These are phyloP conservation scores for Obelidium mucronatum DNA, from an alignment of 192 early-diverging fungal species.

Conservation along the genomic window DNA sequence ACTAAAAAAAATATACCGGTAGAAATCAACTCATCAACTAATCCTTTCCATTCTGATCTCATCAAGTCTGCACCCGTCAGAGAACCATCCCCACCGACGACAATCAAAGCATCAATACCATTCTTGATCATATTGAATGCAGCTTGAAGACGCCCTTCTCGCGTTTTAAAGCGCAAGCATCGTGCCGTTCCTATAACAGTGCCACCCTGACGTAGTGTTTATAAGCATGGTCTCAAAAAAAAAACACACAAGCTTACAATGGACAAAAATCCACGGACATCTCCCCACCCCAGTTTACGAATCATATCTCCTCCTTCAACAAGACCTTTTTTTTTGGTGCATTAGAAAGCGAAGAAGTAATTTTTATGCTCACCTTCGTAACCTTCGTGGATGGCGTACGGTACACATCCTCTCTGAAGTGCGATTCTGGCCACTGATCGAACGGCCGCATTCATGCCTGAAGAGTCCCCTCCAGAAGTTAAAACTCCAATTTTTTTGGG, in stretches of 20 bases:
- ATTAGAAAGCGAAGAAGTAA: background rate
- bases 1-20: constrained; percentile 30
- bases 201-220: constrained; percentile 70
- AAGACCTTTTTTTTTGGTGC: constrained; percentile 64
- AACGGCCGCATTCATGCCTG: constrained; percentile 97
- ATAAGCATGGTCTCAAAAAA: background rate
- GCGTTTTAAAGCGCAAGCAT: constrained; percentile 82
- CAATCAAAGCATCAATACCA: constrained; percentile 94
- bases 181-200: constrained; percentile 95
- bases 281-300: constrained; percentile 83
- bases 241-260: constrained; percentile 51
- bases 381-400: constrained; percentile 93
- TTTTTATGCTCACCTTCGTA: constrained; percentile 65
- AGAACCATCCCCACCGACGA: constrained; percentile 96
- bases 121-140: constrained; percentile 86
- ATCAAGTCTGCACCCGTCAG: constrained; percentile 94
- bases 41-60: constrained; percentile 89
- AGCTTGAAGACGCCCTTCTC: constrained; percentile 82
- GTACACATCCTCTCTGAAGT: constrained; percentile 80
- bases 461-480: constrained; percentile 94
- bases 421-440: constrained; percentile 89
- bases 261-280: constrained; percentile 86
- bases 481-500: constrained; percentile 89
- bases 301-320: constrained; percentile 93
- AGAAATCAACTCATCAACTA: constrained; percentile 77